Conservation (phyloP, 352 stramenopile species). For the Lagenidium sp. region DNA sequence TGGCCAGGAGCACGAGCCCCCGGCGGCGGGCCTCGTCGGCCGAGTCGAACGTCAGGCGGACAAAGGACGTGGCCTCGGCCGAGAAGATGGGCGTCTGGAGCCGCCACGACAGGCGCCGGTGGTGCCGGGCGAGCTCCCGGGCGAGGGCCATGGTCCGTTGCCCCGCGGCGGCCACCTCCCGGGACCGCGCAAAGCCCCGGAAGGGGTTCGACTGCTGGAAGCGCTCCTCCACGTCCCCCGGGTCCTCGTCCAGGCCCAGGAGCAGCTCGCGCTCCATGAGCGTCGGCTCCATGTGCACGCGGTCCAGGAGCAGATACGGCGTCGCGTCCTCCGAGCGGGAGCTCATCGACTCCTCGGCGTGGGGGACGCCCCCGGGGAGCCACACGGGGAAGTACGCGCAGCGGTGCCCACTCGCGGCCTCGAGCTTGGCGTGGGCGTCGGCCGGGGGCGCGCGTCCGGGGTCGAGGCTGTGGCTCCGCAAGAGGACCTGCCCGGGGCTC, state of each 20-base stretch:
- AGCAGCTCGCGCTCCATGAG: constrained; percentile 56
- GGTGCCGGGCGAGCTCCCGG: constrained; percentile 19
- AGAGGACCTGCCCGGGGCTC: constrained; percentile 25
- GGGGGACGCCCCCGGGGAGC: constrained; percentile 41
- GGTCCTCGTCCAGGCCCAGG: constrained; percentile 6
- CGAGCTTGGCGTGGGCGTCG: not conserved
- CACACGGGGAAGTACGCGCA: constrained; percentile 53
- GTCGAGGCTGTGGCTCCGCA: constrained; percentile 3
- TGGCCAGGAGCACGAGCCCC: constrained; percentile 53
- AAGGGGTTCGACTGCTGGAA: constrained; percentile 31
- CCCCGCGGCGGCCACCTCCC: constrained; percentile 23
- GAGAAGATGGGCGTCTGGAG: constrained; percentile 3
- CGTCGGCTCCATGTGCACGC: constrained; percentile 43
- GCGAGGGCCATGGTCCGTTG: constrained; percentile 35
- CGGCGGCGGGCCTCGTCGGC: constrained; percentile 56
- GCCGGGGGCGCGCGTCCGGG: not conserved
- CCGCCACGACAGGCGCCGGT: constrained; percentile 17
- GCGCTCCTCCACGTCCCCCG: constrained; percentile 5
- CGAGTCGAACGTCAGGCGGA: constrained; percentile 65
- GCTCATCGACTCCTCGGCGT: constrained; percentile 52
- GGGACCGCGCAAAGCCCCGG: constrained; percentile 23
- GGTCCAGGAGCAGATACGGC: constrained; percentile 35
- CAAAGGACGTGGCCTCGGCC: constrained; percentile 36
- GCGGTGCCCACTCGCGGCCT: constrained; percentile 16
- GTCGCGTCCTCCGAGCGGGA: constrained; percentile 44